Evolutionary conservation across 345 rosid species (phyloP), one percentile per base, ranked within the genome.

Genomic region (Alliaria petiolata): DNA sequence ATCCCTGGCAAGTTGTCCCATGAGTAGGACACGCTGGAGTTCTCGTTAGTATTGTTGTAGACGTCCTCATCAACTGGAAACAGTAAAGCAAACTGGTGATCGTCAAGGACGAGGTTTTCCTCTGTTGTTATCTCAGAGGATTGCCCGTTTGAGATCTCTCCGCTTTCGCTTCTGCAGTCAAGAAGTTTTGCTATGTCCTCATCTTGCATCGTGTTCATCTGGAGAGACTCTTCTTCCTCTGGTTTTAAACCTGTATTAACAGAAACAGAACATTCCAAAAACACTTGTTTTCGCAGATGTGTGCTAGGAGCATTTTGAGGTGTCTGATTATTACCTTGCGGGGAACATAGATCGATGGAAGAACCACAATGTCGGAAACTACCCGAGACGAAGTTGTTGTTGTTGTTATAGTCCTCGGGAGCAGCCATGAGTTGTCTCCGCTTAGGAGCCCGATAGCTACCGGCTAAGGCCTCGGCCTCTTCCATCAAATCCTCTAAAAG

Each of bases 401-500:
- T 47, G 20, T 28, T 20, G 15, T 34, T 40, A 17, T 65, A 17
- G 26, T 46, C 56, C 12, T 46, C 56, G 13, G 63, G 43, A 0
- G 44, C 9, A 68, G 33, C 40, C 38, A 51, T 71, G 53, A 38
- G 20, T 50, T 62, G 51, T 62, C 76, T 71, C 51, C 69, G 49
- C 31, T 71, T 71, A 30, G 54, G 46, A 47, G 34, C 62, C 38
- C 35, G 44, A 9, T 5, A 47, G 44, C 65, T 36, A 35, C 5
- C 62, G 0, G n/a, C 54, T 22, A 68, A 33, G 17, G 58, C 71
- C 35, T 80, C 81, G 8, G 83, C 70, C 77, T 86, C 89, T 22
- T 67, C 75, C 74, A 84, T 59, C 67, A 87, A 54, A 67, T 82
- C 87, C 50, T 89, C 91, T 71, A 82, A 52, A 40, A 79, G 49